Evolutionary conservation across 176 grass and related monocot species (phyloP), one percentile per base, ranked within the genome.

Genomic region (Eragrostis nindensis): DNA sequence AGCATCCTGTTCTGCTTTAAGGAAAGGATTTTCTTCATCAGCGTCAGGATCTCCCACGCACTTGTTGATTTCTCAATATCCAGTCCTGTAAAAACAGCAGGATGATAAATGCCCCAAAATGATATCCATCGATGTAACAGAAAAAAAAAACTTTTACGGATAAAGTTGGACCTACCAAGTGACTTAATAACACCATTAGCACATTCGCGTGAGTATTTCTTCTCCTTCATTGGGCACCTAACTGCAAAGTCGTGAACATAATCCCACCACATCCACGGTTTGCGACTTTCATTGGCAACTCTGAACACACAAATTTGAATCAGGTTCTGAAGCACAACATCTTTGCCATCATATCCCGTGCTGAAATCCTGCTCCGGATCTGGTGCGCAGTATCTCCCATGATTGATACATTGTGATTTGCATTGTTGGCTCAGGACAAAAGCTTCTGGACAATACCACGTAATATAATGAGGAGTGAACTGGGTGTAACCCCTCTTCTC

Each of bases 231-330:
- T 15, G 94, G 88, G 82, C 94, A 97, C 78, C 94, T 87, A 44
- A 86, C 82, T 29, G 94, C 79, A 62, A 97, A 97, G 30, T 97
- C 94, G 36, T 92, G 91, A 63, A 93, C 94, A 71, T 97, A 97
- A 60, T 97, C 94, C 94, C 94, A 97, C 94, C 94, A 97, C 72
- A 97, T 44, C 94, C 94, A 97, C 0, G 94, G 94, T 25, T 82
- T 97, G 39, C 55, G 82, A 57, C 62, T 97, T 45, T 91, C 90
- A 68, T 91, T 93, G 5, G 86, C 94, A 5, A 93, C 86, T 60
- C 60, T 93, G 82, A 91, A 97, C 6, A 92, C 65, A 40, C 94
- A 97, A 17, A 97, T 81, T 71, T 97, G 94, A 26, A 87, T 66
- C n/a, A 97, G 36, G 47, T 97, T 97, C 77, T 93, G 90, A 36